A percentile compares a stretch with the other conserved stretches of the same genome.
These are phyloP conservation scores for Penicillium steckii DNA, from an alignment of 495 filamentous ascomycete genomes.

Conservation along the genomic window DNA sequence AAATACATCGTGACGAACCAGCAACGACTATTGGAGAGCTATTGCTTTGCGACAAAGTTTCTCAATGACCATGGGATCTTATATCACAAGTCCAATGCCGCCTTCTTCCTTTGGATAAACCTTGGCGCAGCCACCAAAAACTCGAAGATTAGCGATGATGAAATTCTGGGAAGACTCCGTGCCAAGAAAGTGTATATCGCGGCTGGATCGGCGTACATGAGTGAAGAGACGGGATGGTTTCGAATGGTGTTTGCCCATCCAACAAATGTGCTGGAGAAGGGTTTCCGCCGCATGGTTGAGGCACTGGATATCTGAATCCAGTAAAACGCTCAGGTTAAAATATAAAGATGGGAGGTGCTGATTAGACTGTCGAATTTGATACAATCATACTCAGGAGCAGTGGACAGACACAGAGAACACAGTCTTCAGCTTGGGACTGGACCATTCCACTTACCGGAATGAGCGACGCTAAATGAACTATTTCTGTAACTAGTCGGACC, in stretches of 20 bases:
- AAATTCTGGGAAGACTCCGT: constrained; percentile 9
- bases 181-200: constrained; percentile 15
- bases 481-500: too few species aligned
- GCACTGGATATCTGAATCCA: too few species aligned
- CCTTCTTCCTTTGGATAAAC: constrained; percentile 16
- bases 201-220: constrained; percentile 5
- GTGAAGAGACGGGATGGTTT: constrained; percentile 18
- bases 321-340: too few species aligned
- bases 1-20: constrained; percentile 3
- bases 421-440: too few species aligned
- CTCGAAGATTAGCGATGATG: background rate
- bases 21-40: constrained; percentile 6
- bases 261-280: constrained; percentile 10
- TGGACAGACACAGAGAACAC: too few species aligned
- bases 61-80: constrained; percentile 9
- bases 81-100: constrained; percentile 11
- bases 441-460: too few species aligned
- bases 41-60: constrained; percentile 2
- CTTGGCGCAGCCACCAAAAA: constrained; percentile 2
- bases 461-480: too few species aligned
- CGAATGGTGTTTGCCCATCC: constrained; percentile 19
- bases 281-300: constrained; percentile 5
- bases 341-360: too few species aligned
- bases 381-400: too few species aligned
- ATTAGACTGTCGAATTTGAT: too few species aligned